Base-by-base conservation (phyloP, 352 stramenopile genomes). In the Globisporangium spinosum region DNA sequence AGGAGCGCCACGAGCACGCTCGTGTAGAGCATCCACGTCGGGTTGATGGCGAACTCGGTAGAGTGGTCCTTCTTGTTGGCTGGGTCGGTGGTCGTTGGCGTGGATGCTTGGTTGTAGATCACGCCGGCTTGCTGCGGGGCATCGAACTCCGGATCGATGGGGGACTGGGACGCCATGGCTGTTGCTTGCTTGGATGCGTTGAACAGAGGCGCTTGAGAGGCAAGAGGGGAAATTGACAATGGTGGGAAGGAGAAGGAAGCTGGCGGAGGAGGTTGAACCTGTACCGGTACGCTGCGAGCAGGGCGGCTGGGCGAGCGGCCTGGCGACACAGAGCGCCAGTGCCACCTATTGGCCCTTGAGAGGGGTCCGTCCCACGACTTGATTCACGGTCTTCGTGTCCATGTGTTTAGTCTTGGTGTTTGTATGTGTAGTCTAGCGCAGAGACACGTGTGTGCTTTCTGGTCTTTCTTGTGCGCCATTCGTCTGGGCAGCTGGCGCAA, bases 61-160 rank as follows among this genome's bases (percentile, higher is more conserved):
- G 51, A 22, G 20, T 65, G 56, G 22, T 43, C 38, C 23, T 65
- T 57, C 59, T 65, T 65, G 59, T 10, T 6, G 27, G 59, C 23
- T 23, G 45, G 59, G 23, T 65, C 45, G 0, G 38, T 23, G 22
- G 40, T 4, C 1, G 40, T 38, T 20, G 38, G 38, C 4, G 45
- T 65, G 3, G 59, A 65, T 25, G 40, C 27, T 27, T 65, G 59
- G 38, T 56, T 65, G 23, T 65, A 65, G 10, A 40, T 62, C 29
- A 62, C 56, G 7, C 56, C 35, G 8, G 56, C 29, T 62, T 62
- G 56, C 15, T 62, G 29, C 20, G 32, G 25, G 22, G 9, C 51
- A 45, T 45, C 20, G 23, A 35, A 20, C 32, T 61, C 55, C 27
- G 49, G 56, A 32, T 49, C 56, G 56, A 47, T 20, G 20, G 56